A percentile compares a stretch with the other conserved stretches of the same genome.
Evolutionary conservation across 352 stramenopile species (phyloP).

Genomic region (Phytopythium cucurbitacearum): DNA sequence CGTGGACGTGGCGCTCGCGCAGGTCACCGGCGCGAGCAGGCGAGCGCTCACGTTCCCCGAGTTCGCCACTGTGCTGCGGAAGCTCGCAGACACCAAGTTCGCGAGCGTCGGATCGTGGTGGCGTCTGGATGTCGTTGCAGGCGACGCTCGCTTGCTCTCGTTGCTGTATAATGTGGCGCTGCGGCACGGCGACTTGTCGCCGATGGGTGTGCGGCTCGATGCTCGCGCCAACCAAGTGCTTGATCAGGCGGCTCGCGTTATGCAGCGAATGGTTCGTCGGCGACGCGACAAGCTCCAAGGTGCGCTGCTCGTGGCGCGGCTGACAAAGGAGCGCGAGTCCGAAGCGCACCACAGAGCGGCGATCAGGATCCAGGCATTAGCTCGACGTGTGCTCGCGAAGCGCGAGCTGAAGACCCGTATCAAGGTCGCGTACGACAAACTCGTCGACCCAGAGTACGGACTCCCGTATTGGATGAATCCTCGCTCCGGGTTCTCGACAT

Average conservation of each 20-base stretch:
- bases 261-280: constrained; percentile 33
- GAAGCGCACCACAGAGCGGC: constrained; percentile 17
- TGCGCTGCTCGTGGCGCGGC: constrained; percentile 14
- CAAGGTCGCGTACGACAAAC: constrained; percentile 62
- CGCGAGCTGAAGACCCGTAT: constrained; percentile 22
- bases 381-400: constrained; percentile 29
- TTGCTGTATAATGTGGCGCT: constrained; percentile 4
- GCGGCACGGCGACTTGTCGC: neutral
- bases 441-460: constrained; percentile 53
- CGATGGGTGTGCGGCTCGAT: neutral
- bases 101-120: constrained; percentile 20
- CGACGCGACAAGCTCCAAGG: constrained; percentile 17
- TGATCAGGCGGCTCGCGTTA: neutral
- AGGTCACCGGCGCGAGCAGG: constrained; percentile 40
- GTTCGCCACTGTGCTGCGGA: constrained; percentile 28
- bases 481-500: constrained; percentile 58
- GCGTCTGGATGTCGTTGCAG: neutral
- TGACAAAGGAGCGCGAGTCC: constrained; percentile 9
- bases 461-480: constrained; percentile 76
- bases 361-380: constrained; percentile 26
- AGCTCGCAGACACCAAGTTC: constrained; percentile 25
- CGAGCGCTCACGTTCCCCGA: constrained; percentile 37
- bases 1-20: constrained; percentile 59
- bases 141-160: constrained; percentile 28
- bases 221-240: neutral